phyloP scores from a whole-genome alignment of 1,139 yeast species.

The Wickerhamomyces sp. region DNA sequence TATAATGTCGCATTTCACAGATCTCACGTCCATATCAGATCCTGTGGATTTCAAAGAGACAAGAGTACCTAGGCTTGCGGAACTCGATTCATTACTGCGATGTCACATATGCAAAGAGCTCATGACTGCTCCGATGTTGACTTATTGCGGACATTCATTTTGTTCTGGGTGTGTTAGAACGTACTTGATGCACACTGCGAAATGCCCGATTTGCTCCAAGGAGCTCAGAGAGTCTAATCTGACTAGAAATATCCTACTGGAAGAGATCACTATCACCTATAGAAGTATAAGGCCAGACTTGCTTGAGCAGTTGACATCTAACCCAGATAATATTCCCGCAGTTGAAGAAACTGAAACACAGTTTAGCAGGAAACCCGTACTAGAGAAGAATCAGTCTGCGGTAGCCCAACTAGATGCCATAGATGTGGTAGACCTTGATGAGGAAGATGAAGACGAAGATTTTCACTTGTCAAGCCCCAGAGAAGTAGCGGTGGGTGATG shows the following conservation, averaged over 20 bases:
- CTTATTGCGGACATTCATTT: conserved; percentile 86
- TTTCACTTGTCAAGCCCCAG: no score
- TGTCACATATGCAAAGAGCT: conserved; percentile 94
- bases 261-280: conserved; percentile 63
- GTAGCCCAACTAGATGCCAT: conserved; percentile 5
- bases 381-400: no score
- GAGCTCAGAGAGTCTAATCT: conserved; percentile 70
- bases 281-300: conserved; percentile 34
- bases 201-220: conserved; percentile 78
- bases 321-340: no score
- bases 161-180: conserved; percentile 87
- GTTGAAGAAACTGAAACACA: not conserved
- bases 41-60: conserved; percentile 66
- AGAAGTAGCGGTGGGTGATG: no score
- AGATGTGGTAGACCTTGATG: conserved; percentile 10
- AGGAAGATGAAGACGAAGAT: conserved; percentile 3
- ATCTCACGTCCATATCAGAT: conserved; percentile 38
- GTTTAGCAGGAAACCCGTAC: no score
- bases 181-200: conserved; percentile 49
- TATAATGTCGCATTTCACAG: not conserved
- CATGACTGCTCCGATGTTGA: conserved; percentile 73
- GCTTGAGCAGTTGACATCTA: conserved; percentile 7
- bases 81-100: conserved; percentile 65
- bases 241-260: conserved; percentile 64
- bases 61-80: conserved; percentile 48